Percentiles rank a stretch among this genome's conserved stretches.
Conservation (phyloP, 176 grass and related monocot genomes). For the Musa itinerans region DNA sequence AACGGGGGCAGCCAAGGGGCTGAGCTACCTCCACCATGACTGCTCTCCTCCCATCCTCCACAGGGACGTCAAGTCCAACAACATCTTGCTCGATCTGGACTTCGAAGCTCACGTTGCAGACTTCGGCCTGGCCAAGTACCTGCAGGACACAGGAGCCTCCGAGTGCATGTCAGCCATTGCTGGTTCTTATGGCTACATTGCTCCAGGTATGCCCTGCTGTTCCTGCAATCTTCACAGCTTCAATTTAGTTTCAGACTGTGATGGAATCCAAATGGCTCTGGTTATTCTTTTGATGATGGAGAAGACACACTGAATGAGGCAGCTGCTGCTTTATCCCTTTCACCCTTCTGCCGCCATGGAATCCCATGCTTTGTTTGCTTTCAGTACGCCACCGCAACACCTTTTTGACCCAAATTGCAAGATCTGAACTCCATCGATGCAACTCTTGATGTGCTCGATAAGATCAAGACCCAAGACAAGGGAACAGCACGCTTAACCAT, state of each 20-base stretch:
- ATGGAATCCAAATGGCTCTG: not conserved
- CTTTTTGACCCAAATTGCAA: not conserved
- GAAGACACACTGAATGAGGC: not conserved
- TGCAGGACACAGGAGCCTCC: conserved; percentile 46
- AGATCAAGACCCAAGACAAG: no score
- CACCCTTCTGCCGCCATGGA: not conserved
- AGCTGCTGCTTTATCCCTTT: not conserved
- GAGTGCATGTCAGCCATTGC: conserved; percentile 99
- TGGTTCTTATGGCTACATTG: conserved; percentile 94
- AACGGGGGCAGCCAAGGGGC: conserved; percentile 74
- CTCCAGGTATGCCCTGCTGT: conserved; percentile 50
- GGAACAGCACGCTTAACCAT: no score
- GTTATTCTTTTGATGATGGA: not conserved
- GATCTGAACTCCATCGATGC: no score
- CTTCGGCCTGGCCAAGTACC: conserved; percentile 88
- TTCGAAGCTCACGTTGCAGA: conserved; percentile 89
- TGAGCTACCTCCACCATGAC: conserved; percentile 94
- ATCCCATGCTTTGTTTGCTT: not conserved
- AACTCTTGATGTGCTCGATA: no score
- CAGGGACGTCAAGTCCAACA: conserved; percentile 97
- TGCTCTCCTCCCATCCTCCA: conserved; percentile 79
- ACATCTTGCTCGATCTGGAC: conserved; percentile 71
- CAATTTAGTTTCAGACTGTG: not conserved
- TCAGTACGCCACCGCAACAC: not conserved
- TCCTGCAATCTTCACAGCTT: not conserved